Evolutionary conservation across 176 grass and related monocot genomes (phyloP).

Genomic region (Musa itinerans): DNA sequence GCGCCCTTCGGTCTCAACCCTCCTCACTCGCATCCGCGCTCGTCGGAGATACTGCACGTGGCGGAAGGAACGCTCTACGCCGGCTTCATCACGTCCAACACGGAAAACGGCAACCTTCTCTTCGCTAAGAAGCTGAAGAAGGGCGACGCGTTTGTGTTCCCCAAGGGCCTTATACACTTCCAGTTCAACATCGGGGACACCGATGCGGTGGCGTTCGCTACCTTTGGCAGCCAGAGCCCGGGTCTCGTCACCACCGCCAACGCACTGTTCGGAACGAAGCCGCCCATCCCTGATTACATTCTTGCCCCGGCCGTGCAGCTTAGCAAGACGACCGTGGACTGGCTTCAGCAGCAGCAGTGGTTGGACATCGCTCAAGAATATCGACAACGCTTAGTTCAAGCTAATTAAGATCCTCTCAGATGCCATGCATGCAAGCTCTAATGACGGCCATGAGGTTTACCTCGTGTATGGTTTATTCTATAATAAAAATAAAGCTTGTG

Average conservation of each 20-base stretch:
- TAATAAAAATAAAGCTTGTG: too few relatives aligned
- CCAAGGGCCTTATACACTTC: conserved; percentile 32
- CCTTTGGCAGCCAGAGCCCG: conserved; percentile 35
- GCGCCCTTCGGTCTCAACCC: conserved; percentile 36
- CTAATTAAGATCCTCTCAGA: too few relatives aligned
- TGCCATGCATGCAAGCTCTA: too few relatives aligned
- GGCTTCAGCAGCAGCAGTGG: conserved; percentile 14
- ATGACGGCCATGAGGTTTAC: too few relatives aligned
- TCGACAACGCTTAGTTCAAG: too few relatives aligned
- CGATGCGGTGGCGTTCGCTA: conserved; percentile 20
- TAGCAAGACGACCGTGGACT: conserved; percentile 19
- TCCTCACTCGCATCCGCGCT: conserved; percentile 28
- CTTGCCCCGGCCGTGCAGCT: conserved; percentile 39
- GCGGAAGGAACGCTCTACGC: conserved; percentile 27
- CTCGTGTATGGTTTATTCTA: too few relatives aligned
- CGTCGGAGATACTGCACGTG: conserved; percentile 20
- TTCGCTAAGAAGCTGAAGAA: conserved; percentile 23
- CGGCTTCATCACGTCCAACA: conserved; percentile 31
- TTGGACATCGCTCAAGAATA: background rate
- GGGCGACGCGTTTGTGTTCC: conserved; percentile 36
- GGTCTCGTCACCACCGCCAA: conserved; percentile 17
- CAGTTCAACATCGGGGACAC: conserved; percentile 21
- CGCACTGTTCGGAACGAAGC: conserved; percentile 22
- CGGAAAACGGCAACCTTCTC: conserved; percentile 22
- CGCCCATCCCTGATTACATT: conserved; percentile 16